These are phyloP conservation scores for Kuraishia cidri DNA, from an alignment of 805 yeast genomes.

Conservation along the genomic window DNA sequence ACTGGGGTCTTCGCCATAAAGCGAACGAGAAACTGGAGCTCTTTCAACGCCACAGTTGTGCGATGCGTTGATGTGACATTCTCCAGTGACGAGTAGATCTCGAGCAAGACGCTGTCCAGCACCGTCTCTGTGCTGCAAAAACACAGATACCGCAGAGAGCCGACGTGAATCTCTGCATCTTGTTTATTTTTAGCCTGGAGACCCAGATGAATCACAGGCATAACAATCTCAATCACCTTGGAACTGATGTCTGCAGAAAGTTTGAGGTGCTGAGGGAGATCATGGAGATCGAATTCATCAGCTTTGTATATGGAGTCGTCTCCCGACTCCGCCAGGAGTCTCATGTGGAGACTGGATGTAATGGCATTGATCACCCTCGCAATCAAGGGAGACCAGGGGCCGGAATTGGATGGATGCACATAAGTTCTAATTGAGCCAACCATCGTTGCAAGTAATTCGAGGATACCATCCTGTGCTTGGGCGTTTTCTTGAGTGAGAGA, in stretches of 20 bases:
- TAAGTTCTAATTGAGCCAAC: conserved; percentile 70
- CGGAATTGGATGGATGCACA: conserved; percentile 89
- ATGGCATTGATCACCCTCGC: conserved; percentile 57
- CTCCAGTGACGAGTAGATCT: conserved; percentile 67
- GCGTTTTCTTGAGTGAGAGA: conserved; percentile 47
- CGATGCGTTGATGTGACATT: conserved; percentile 73
- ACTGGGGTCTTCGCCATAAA: conserved; percentile 54
- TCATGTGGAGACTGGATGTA: conserved; percentile 48
- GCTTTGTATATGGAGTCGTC: conserved; percentile 15
- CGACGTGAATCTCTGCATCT: conserved; percentile 48
- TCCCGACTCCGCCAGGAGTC: conserved; percentile 41
- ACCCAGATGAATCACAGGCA: conserved; percentile 55
- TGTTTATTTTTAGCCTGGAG: conserved; percentile 65
- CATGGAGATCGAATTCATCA: conserved; percentile 14
- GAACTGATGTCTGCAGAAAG: conserved; percentile 11
- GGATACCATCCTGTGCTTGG: conserved; percentile 30
- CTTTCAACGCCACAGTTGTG: conserved; percentile 60
- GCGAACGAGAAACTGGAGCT: conserved; percentile 56
- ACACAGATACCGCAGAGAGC: conserved; percentile 54
- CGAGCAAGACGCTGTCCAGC: conserved; percentile 47
- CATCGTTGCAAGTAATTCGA: conserved; percentile 43
- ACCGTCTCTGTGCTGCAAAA: conserved; percentile 48
- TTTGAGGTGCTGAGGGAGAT: conserved; percentile 13
- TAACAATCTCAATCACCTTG: conserved; percentile 25
- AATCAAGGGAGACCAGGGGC: conserved; percentile 74